Conservation (phyloP, 768 basidiomycete genomes). For the Heimioporus sp. region DNA sequence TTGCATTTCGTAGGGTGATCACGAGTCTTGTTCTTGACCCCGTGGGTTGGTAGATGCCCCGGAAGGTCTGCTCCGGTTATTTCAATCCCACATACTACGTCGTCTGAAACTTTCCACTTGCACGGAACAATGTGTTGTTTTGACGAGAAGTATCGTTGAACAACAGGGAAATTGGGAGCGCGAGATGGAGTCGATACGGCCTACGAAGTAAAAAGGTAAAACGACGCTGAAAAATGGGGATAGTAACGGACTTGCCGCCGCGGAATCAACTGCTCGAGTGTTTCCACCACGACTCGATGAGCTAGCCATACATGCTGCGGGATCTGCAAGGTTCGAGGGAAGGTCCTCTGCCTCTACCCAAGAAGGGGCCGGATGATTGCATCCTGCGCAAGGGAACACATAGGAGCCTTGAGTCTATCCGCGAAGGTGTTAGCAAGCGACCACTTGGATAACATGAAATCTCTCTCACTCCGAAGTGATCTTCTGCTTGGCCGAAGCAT, state of each 20-base stretch:
- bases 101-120: slow-evolving; percentile 4
- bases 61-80: slow-evolving; percentile 2
- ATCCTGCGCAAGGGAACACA: fast-evolving
- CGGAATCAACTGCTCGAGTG: not conserved
- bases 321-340: not conserved
- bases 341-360: not conserved
- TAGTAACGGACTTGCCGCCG: no score
- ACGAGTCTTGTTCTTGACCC: slow-evolving; percentile 9
- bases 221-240: no score
- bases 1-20: not conserved
- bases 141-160: not conserved
- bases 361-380: not conserved
- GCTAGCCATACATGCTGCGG: not conserved
- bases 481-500: no score
- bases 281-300: not conserved
- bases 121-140: not conserved
- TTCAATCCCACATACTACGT: not conserved
- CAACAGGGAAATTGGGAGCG: not conserved
- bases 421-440: no score
- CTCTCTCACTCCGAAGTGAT: no score
- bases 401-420: no score
- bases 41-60: slow-evolving; percentile 13
- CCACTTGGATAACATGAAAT: no score
- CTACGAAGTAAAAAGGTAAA: no score
- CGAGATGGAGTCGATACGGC: not conserved